Conservation (phyloP, 352 stramenopile genomes). For the Phytophthora constricta region DNA sequence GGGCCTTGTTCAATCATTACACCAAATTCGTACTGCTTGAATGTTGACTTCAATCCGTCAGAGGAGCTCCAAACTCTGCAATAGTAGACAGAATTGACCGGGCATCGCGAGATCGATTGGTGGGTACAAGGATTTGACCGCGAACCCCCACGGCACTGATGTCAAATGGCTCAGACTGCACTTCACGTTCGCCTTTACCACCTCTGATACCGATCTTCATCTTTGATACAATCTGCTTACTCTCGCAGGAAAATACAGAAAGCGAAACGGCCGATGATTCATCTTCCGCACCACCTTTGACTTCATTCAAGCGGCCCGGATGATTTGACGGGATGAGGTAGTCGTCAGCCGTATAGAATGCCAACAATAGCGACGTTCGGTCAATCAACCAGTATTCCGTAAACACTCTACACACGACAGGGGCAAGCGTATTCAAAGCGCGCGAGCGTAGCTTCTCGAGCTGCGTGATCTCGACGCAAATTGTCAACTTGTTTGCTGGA, state of each 20-base stretch:
- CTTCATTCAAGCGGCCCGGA: conserved; percentile 35
- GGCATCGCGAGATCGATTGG: conserved; percentile 47
- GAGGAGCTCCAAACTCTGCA: conserved; percentile 41
- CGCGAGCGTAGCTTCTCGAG: conserved; percentile 56
- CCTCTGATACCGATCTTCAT: conserved; percentile 79
- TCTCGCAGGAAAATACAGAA: conserved; percentile 75
- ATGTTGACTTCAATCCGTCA: conserved; percentile 36
- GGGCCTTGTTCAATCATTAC: conserved; percentile 87
- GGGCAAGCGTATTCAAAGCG: conserved; percentile 55
- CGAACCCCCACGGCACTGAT: conserved; percentile 81
- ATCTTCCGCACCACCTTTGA: conserved; percentile 21
- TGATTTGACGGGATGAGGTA: conserved; percentile 63
- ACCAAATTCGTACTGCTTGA: conserved; percentile 86
- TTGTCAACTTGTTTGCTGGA: conserved; percentile 60
- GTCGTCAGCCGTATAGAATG: conserved; percentile 72
- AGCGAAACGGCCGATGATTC: conserved; percentile 58
- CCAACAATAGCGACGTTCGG: conserved; percentile 71
- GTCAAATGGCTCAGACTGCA: conserved; percentile 79
- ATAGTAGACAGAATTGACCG: conserved; percentile 59
- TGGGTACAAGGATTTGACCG: conserved; percentile 72
- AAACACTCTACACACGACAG: conserved; percentile 75
- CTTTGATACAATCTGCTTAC: conserved; percentile 67
- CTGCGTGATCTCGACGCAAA: conserved; percentile 64
- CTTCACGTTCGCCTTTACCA: conserved; percentile 44
- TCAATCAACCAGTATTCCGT: conserved; percentile 89